These are phyloP conservation scores for Gymnopus androsaceus DNA, from an alignment of 1,284 basidiomycete species.

Conservation along the genomic window DNA sequence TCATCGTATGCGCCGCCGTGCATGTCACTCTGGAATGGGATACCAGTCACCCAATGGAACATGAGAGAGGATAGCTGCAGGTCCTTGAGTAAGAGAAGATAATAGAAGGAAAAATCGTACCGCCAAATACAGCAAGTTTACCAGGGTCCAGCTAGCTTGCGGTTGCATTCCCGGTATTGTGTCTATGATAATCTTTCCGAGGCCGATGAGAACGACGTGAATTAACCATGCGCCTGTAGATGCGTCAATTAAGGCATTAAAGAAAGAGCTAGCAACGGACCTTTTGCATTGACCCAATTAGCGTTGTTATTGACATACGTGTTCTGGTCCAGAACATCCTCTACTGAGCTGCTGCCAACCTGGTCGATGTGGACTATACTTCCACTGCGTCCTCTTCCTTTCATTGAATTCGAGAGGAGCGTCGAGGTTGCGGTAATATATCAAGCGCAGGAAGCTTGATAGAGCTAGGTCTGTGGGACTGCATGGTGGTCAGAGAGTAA, in stretches of 20 bases:
- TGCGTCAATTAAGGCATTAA: constrained; percentile 3
- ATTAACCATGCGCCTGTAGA: constrained; percentile 92
- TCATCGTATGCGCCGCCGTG: constrained; percentile 96
- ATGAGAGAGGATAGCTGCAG: constrained; percentile 90
- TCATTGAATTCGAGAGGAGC: constrained; percentile 26
- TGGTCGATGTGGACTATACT: constrained; percentile 90
- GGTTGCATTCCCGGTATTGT: constrained; percentile 93
- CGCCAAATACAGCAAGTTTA: constrained; percentile 89
- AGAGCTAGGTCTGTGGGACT: constrained; percentile 6
- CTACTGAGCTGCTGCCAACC: constrained; percentile 75
- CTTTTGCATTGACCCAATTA: constrained; percentile 98
- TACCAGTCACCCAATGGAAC: constrained; percentile 98
- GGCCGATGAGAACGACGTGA: constrained; percentile 89
- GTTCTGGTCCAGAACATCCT: constrained; percentile 81
- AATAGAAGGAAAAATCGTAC: constrained; percentile 51
- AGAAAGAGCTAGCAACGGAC: constrained; percentile 43
- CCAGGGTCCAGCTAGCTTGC: constrained; percentile 94
- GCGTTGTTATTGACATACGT: constrained; percentile 92
- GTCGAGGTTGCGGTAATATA: constrained; percentile 6
- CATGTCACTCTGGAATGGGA: constrained; percentile 89
- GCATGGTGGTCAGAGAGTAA: constrained; percentile 1
- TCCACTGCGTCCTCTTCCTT: constrained; percentile 68
- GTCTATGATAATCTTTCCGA: constrained; percentile 92
- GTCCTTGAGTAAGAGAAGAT: constrained; percentile 8
- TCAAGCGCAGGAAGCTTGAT: constrained; percentile 9